Conservation (phyloP, 768 basidiomycete genomes). For the Dacryopinax primogenitus region DNA sequence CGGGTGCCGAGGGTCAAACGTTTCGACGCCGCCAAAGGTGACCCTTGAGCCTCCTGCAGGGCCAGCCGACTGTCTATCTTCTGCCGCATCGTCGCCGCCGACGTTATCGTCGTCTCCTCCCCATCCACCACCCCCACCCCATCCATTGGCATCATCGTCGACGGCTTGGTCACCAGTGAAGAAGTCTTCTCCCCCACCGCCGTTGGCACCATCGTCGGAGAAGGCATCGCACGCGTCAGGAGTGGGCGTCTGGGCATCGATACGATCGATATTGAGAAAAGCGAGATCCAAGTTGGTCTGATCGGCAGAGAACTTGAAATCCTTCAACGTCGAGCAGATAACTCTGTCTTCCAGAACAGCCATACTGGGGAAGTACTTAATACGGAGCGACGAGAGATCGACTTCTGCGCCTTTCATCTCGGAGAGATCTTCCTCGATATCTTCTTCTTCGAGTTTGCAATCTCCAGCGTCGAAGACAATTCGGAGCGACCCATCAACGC, state of each 20-base stretch:
- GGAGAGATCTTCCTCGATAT: conserved; percentile 42
- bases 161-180: conserved; percentile 51
- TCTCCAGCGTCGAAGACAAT: conserved; percentile 96
- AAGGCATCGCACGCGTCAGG: conserved; percentile 13
- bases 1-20: conserved; percentile 74
- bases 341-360: conserved; percentile 49
- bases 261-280: conserved; percentile 46
- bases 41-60: conserved; percentile 27
- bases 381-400: conserved; percentile 27
- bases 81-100: conserved; percentile 18
- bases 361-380: conserved; percentile 61
- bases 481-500: conserved; percentile 66
- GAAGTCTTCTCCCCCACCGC: conserved; percentile 39
- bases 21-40: conserved; percentile 36
- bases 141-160: conserved; percentile 35
- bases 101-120: conserved; percentile 8
- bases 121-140: conserved; percentile 17
- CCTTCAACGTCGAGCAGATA: conserved; percentile 68
- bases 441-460: conserved; percentile 60
- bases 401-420: conserved; percentile 54
- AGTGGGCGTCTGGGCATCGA: conserved; percentile 15
- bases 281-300: conserved; percentile 44
- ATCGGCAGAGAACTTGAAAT: conserved; percentile 71
- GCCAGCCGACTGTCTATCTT: conserved; percentile 23
- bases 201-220: conserved; percentile 9